phyloP scores from a whole-genome alignment of 2,329 filamentous ascomycete genomes.

The Claviceps sorghi region DNA sequence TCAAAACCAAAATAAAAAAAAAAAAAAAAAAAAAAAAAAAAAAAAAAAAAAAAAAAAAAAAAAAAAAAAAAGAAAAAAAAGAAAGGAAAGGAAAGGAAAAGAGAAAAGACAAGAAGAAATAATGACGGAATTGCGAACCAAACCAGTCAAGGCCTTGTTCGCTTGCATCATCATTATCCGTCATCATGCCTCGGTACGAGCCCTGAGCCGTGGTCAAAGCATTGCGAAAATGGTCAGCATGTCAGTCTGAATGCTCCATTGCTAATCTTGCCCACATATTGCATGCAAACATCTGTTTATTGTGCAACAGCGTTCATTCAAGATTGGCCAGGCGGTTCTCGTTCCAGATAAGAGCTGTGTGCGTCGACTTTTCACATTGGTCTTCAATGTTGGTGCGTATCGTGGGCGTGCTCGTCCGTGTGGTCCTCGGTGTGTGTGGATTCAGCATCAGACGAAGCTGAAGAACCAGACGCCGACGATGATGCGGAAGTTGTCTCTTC shows the following conservation, averaged over 20 bases:
- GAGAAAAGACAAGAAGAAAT: neutral
- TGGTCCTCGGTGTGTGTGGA: slow-evolving; percentile 17
- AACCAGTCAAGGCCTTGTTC: neutral
- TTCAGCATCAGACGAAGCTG: slow-evolving; percentile 23
- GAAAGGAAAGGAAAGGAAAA: no score
- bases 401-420: neutral
- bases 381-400: neutral
- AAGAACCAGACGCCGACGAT: slow-evolving; percentile 11
- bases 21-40: no score
- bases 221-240: neutral
- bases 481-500: slow-evolving; percentile 18
- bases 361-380: neutral
- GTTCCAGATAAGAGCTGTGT: neutral
- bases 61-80: neutral
- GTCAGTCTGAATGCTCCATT: neutral
- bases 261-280: no score
- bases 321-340: neutral
- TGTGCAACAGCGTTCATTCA: neutral
- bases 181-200: neutral
- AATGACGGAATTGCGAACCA: neutral
- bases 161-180: neutral
- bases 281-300: neutral
- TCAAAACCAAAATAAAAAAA: neutral
- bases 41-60: no score
- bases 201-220: slow-evolving; percentile 2